These are phyloP conservation scores for Colletotrichum caudatum DNA, from an alignment of 2,329 filamentous ascomycete species.

Conservation along the genomic window DNA sequence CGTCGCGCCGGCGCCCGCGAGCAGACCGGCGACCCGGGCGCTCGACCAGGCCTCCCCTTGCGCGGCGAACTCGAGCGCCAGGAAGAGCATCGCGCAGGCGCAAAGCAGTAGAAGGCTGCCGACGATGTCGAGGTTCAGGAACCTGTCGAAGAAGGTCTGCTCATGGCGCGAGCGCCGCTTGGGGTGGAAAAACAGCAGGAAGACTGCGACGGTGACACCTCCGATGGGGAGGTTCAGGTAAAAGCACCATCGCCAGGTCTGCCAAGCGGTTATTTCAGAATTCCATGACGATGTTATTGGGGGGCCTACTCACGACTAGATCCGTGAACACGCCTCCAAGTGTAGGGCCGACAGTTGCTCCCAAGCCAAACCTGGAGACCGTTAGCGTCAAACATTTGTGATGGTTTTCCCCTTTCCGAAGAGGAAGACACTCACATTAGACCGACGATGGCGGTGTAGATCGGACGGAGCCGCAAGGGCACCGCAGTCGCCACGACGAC, in stretches of 20 bases:
- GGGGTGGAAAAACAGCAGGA: constrained; percentile 46
- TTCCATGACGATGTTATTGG: fast-evolving
- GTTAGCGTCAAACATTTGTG: not conserved
- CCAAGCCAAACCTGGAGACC: constrained; percentile 50
- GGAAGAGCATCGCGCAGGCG: constrained; percentile 58
- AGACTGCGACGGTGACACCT: constrained; percentile 46
- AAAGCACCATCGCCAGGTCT: constrained; percentile 44
- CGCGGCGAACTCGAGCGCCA: constrained; percentile 62
- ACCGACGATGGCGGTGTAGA: constrained; percentile 51
- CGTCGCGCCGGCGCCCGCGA: constrained; percentile 46
- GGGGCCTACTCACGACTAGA: constrained; percentile 47
- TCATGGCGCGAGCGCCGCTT: constrained; percentile 45
- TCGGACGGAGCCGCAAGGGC: constrained; percentile 47
- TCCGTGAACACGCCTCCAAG: constrained; percentile 54
- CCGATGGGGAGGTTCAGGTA: constrained; percentile 46
- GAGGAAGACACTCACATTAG: constrained; percentile 46
- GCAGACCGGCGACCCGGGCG: constrained; percentile 56
- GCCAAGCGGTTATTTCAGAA: constrained; percentile 35
- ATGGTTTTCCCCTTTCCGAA: not conserved
- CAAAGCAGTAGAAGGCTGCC: constrained; percentile 60
- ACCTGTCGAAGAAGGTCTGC: constrained; percentile 43
- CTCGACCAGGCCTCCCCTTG: constrained; percentile 58
- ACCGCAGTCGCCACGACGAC: constrained; percentile 50
- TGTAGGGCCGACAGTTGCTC: constrained; percentile 51
- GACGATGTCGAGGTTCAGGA: constrained; percentile 51